Evolutionary conservation across 1,139 yeast genomes (phyloP).

Genomic region (Scheffersomyces titani): DNA sequence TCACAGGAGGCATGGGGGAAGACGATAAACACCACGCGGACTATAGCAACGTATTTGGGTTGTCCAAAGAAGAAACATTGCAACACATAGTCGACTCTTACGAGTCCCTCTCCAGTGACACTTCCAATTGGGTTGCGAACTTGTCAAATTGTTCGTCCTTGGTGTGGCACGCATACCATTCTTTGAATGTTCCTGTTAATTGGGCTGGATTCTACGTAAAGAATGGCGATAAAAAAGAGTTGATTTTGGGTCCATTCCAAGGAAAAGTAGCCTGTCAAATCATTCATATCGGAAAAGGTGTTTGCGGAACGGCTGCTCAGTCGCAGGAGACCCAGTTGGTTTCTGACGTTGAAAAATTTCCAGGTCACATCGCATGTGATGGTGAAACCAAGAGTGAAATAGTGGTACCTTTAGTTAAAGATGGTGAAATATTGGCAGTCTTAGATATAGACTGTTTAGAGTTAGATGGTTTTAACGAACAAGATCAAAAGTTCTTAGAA

Average conservation of each 20-base stretch:
- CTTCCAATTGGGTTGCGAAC: slow-evolving; percentile 85
- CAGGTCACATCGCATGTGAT: slow-evolving; percentile 97
- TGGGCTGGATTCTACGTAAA: slow-evolving; percentile 92
- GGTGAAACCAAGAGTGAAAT: slow-evolving; percentile 92
- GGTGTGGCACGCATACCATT: slow-evolving; percentile 83
- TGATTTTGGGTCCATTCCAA: slow-evolving; percentile 89
- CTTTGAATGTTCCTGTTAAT: slow-evolving; percentile 60
- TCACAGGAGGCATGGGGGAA: slow-evolving; percentile 2
- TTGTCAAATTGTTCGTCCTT: slow-evolving; percentile 83
- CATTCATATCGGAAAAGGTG: slow-evolving; percentile 79
- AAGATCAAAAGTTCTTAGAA: slow-evolving; percentile 63
- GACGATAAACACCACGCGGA: slow-evolving; percentile 57
- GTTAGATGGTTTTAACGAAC: slow-evolving; percentile 62
- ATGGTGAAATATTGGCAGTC: slow-evolving; percentile 62
- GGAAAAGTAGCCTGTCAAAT: slow-evolving; percentile 95
- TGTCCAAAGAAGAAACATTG: slow-evolving; percentile 57
- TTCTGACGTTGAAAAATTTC: slow-evolving; percentile 70
- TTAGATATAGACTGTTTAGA: slow-evolving; percentile 82
- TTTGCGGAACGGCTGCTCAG: slow-evolving; percentile 84
- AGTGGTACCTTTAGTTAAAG: slow-evolving; percentile 74
- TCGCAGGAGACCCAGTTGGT: slow-evolving; percentile 67
- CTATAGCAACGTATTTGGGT: slow-evolving; percentile 48
- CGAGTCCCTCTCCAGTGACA: slow-evolving; percentile 61
- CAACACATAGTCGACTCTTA: slow-evolving; percentile 62
- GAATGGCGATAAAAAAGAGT: slow-evolving; percentile 37